phyloP scores from a whole-genome alignment of 2,329 filamentous ascomycete genomes.

The Trichoderma koningiopsis region DNA sequence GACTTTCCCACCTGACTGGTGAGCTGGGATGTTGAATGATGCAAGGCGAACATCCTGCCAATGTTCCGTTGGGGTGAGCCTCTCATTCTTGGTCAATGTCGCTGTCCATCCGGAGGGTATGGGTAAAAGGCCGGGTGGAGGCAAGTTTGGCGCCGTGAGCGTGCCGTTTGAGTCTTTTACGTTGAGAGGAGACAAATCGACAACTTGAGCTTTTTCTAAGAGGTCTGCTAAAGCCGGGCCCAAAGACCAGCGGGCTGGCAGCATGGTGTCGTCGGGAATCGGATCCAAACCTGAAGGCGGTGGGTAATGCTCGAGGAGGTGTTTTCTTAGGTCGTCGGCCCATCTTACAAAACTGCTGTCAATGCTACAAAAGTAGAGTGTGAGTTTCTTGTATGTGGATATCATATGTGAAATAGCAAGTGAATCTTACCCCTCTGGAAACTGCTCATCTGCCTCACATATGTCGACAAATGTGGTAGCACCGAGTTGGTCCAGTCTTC shows the following conservation, averaged over 20 bases:
- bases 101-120: conserved; percentile 61
- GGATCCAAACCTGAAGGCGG: conserved; percentile 66
- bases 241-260: conserved; percentile 69
- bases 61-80: conserved; percentile 74
- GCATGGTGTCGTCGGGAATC: conserved; percentile 71
- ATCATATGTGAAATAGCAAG: no score
- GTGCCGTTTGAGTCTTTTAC: conserved; percentile 27
- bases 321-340: conserved; percentile 67
- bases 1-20: conserved; percentile 30
- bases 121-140: conserved; percentile 49
- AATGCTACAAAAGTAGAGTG: conserved; percentile 54
- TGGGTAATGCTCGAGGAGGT: conserved; percentile 68
- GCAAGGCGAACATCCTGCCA: conserved; percentile 94
- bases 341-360: conserved; percentile 82
- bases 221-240: conserved; percentile 33
- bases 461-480: conserved; percentile 73
- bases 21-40: conserved; percentile 54
- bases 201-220: neutral
- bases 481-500: conserved; percentile 80
- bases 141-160: conserved; percentile 30
- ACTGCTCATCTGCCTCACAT: conserved; percentile 91
- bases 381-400: neutral
- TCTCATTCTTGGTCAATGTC: conserved; percentile 64
- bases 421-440: conserved; percentile 80
- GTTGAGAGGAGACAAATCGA: neutral